phyloP scores from a whole-genome alignment of 345 rosid species.

The Mercurialis annua region DNA sequence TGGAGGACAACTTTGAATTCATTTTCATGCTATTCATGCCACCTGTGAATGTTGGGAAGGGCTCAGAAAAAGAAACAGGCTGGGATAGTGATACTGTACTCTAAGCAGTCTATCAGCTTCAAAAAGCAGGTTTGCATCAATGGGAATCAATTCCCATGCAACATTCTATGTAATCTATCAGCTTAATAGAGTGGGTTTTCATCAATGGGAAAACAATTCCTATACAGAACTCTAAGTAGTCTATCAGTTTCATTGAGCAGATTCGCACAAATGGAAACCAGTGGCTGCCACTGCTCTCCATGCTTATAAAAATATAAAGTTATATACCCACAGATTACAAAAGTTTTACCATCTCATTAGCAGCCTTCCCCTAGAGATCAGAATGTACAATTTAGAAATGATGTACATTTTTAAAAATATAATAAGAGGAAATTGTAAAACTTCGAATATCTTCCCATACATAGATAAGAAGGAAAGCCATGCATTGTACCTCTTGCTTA shows the following conservation, averaged over 20 bases:
- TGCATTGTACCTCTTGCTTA: neutral
- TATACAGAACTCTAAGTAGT: too few relatives aligned
- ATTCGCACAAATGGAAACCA: neutral
- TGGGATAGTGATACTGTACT: neutral
- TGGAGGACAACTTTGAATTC: neutral
- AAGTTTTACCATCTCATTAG: conserved; percentile 7
- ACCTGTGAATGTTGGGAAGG: neutral
- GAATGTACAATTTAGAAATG: neutral
- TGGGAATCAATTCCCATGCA: neutral
- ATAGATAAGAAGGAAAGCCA: neutral
- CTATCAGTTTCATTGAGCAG: neutral
- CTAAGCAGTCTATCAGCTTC: neutral
- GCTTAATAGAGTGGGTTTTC: neutral
- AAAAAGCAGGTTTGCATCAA: neutral
- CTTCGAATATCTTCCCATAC: neutral
- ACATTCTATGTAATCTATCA: neutral
- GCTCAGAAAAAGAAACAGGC: neutral
- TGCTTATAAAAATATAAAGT: too few relatives aligned
- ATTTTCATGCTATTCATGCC: neutral
- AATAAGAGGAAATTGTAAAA: neutral
- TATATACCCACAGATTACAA: neutral
- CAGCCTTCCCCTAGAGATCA: neutral
- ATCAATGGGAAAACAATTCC: neutral
- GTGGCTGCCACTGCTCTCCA: neutral
- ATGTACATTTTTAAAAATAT: neutral